These are phyloP conservation scores for Diatrype stigma DNA, from an alignment of 2,329 filamentous ascomycete genomes.

Conservation along the genomic window DNA sequence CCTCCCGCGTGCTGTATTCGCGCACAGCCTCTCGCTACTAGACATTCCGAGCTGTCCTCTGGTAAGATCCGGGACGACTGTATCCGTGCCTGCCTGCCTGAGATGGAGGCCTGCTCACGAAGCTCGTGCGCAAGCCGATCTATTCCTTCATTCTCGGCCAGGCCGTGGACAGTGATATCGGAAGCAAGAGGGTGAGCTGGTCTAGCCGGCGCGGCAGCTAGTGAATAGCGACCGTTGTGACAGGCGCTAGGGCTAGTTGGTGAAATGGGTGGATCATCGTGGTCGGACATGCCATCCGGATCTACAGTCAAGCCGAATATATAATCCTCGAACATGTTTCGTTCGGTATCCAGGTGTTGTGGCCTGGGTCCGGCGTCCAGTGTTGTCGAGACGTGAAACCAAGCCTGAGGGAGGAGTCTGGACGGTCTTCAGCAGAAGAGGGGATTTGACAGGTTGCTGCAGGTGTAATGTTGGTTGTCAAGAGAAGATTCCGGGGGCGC, in stretches of 20 bases:
- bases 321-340: constrained; percentile 21
- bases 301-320: constrained; percentile 17
- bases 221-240: neutral
- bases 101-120: neutral
- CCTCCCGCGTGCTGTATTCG: neutral
- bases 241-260: constrained; percentile 7
- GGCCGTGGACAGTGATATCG: neutral
- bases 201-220: neutral
- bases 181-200: neutral
- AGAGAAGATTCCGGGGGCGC: too few species aligned
- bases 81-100: neutral
- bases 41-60: neutral
- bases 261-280: constrained; percentile 16
- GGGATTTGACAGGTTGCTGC: constrained; percentile 11
- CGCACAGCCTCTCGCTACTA: neutral
- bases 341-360: too few species aligned
- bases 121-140: neutral
- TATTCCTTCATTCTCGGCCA: neutral
- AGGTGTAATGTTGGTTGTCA: too few species aligned
- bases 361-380: neutral
- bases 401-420: neutral
- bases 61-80: neutral
- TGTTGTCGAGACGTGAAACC: neutral
- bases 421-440: too few species aligned
- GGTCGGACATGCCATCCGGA: constrained; percentile 7